Evolutionary conservation across 2,329 filamentous ascomycete species (phyloP).

Genomic region (Claviceps pazoutovae): DNA sequence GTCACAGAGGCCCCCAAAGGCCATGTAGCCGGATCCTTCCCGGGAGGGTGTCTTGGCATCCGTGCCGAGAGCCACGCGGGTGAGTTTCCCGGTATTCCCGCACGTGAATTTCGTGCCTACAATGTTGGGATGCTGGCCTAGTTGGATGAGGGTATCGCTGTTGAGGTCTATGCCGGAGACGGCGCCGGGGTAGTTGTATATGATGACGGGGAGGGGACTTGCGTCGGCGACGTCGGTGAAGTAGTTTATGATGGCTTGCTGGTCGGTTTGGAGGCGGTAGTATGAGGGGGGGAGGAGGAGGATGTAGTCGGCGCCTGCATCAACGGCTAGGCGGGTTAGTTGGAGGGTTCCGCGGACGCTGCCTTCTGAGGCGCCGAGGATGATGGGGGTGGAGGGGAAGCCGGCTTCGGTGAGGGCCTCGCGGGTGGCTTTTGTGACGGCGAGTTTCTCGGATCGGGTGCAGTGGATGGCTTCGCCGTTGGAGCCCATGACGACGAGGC

Average conservation of each 20-base stretch:
- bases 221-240: conserved; percentile 62
- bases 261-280: conserved; percentile 65
- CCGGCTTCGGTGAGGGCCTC: conserved; percentile 72
- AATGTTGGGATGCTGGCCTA: conserved; percentile 71
- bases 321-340: conserved; percentile 50
- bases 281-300: conserved; percentile 72
- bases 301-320: conserved; percentile 65
- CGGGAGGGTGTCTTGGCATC: conserved; percentile 52
- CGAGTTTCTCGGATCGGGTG: conserved; percentile 60
- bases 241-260: conserved; percentile 59
- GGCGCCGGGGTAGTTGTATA: conserved; percentile 87
- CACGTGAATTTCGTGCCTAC: conserved; percentile 86
- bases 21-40: conserved; percentile 59
- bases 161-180: conserved; percentile 82
- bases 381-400: conserved; percentile 61
- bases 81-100: conserved; percentile 80
- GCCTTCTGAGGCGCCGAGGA: conserved; percentile 70
- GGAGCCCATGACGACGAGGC: conserved; percentile 76
- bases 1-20: conserved; percentile 77
- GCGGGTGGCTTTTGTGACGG: conserved; percentile 63
- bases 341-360: conserved; percentile 71
- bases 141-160: conserved; percentile 69
- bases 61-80: conserved; percentile 60
- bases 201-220: conserved; percentile 62
- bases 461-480: conserved; percentile 85